Evolutionary conservation across 2,329 filamentous ascomycete species (phyloP).

Genomic region (Dactylellina parvicollis): DNA sequence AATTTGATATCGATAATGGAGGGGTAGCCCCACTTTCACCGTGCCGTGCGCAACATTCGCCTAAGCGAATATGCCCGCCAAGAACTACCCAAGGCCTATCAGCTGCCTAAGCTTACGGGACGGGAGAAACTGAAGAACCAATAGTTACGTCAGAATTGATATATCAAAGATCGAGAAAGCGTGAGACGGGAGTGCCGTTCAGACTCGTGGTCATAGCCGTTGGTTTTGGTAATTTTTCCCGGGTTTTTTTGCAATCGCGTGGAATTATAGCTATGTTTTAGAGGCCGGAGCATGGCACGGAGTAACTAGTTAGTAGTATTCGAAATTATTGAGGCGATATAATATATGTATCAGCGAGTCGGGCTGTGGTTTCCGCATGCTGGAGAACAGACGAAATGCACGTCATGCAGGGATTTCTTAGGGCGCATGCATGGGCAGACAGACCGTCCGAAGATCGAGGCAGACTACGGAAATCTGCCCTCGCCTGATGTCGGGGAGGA

Average conservation of each 20-base stretch:
- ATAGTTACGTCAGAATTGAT: slow-evolving; percentile 52
- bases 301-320: background rate
- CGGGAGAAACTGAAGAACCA: slow-evolving; percentile 23
- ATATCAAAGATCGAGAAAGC: slow-evolving; percentile 10
- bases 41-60: slow-evolving; percentile 48
- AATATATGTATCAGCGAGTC: background rate
- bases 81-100: slow-evolving; percentile 42
- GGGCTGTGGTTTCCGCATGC: slow-evolving; percentile 4
- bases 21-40: slow-evolving; percentile 45
- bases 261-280: too few relatives aligned
- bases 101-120: slow-evolving; percentile 52
- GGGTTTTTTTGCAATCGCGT: too few relatives aligned
- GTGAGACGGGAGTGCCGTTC: slow-evolving; percentile 40
- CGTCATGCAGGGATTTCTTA: slow-evolving; percentile 35
- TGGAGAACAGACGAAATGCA: slow-evolving; percentile 33
- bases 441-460: slow-evolving; percentile 14
- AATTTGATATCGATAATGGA: slow-evolving; percentile 50
- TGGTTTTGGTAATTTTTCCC: slow-evolving; percentile 1
- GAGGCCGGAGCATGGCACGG: too few relatives aligned
- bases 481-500: background rate
- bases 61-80: slow-evolving; percentile 48
- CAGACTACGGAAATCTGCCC: slow-evolving; percentile 24
- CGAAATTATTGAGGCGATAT: background rate
- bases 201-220: slow-evolving; percentile 10
- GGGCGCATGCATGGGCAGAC: slow-evolving; percentile 12